Base-by-base conservation (phyloP, 345 rosid species). In the Lenwebbia sp. region DNA sequence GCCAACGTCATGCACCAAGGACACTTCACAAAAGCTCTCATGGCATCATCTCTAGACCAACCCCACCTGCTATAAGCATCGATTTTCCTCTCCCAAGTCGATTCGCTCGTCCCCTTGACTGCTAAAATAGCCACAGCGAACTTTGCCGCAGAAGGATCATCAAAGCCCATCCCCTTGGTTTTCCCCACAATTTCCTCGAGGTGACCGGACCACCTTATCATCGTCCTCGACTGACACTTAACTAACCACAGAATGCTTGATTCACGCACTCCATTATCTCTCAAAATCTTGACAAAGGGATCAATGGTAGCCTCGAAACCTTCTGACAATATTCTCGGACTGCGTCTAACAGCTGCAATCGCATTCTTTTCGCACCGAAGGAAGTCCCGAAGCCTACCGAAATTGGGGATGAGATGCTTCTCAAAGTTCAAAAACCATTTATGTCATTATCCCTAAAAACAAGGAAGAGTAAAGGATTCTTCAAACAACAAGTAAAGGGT, bases 231-330 rank as follows among this genome's bases (percentile, higher is more conserved):
- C 11, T 70, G 40, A 4, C 5, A 19, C 23, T 15, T 17, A 40
- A 90, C 22, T 19, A 87, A 21, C 19, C 13, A 37, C 6, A 14
- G 28, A 28, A 90, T 84, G 25, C 51, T 76, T 7, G 75, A 76
- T 47, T 86, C 83, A 33, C 88, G 87, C 44, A 90, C 88, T 15
- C 91, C 91, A n/a, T 28, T 33, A 3, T 87, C 87, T 54, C 83
- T 26, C 86, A 92, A 84, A 8, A 60, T 54, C 54, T 88, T 22
- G n/a, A 84, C 57, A 2, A 82, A 54, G 33, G 82, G 23, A 65
- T 65, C 76, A 37, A 65, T 22, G 30, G 76, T 17, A 17, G 76
- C 1, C 12, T 21, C 13, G 82, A 9, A 33, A n/a, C 44, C 13
- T 1, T 25, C 5, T 54, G 41, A n/a, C 53, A 15, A 85, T 58